A percentile compares a stretch with the other conserved stretches of the same genome.
Conservation (phyloP, 1,284 basidiomycete species). For the Fomitiporia mediterranea region DNA sequence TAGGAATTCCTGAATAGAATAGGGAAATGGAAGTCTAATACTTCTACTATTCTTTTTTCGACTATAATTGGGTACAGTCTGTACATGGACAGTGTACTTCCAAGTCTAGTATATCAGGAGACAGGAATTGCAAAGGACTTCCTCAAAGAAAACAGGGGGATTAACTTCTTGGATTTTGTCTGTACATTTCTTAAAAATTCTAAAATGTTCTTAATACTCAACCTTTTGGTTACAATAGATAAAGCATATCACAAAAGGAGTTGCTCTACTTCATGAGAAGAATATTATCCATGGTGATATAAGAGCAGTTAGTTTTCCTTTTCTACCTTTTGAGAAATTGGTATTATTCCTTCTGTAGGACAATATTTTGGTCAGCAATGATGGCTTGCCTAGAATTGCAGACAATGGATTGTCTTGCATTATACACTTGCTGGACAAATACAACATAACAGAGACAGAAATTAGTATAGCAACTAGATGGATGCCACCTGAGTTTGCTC, state of each 20-base stretch:
- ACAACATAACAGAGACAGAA: neutral
- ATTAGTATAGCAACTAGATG: slow-evolving; percentile 10
- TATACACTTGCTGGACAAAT: neutral
- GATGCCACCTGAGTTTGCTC: slow-evolving; percentile 18
- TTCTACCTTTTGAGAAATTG: neutral
- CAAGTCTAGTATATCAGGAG: neutral
- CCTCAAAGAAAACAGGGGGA: neutral
- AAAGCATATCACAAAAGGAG: neutral
- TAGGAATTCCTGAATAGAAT: neutral
- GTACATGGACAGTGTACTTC: neutral
- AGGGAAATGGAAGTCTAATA: neutral
- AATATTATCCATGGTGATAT: neutral
- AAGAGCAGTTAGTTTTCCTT: neutral
- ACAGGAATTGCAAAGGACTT: neutral
- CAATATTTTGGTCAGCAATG: slow-evolving; percentile 8
- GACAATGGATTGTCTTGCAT: slow-evolving; percentile 9
- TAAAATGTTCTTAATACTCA: too few relatives aligned
- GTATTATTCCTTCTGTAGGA: neutral
- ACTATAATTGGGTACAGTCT: neutral
- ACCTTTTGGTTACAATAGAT: too few relatives aligned
- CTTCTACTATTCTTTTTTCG: neutral
- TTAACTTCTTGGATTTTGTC: neutral
- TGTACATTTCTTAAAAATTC: neutral
- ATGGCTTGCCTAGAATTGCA: slow-evolving; percentile 1
- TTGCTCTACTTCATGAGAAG: neutral